A percentile compares a stretch with the other conserved stretches of the same genome.
Evolutionary conservation across 257 asterid genomes (phyloP).

Genomic region (Ajuga chamaepitys): DNA sequence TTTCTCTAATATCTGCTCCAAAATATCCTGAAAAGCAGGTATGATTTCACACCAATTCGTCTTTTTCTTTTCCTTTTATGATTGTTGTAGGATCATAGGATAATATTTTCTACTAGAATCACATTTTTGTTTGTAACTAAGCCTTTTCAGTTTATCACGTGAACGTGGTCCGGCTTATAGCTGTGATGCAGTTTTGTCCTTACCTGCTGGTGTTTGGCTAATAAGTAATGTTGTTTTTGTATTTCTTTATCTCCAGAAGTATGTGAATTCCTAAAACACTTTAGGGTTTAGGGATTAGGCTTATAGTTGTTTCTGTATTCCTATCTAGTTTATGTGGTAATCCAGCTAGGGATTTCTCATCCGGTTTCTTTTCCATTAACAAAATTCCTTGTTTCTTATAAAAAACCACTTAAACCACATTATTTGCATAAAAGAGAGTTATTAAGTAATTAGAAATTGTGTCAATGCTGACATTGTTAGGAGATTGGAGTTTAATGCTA

Average conservation of each 20-base stretch:
- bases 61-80: neutral
- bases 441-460: too few species aligned
- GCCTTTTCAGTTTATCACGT: neutral
- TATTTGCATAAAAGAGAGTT: neutral
- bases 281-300: too few species aligned
- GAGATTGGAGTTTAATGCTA: too few species aligned
- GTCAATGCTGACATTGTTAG: too few species aligned
- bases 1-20: constrained; percentile 95
- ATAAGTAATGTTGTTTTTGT: neutral
- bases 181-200: neutral
- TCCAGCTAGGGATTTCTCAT: too few species aligned
- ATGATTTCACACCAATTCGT: neutral
- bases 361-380: too few species aligned
- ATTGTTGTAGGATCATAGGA: neutral
- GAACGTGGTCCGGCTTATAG: neutral
- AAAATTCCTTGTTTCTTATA: too few species aligned
- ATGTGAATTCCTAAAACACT: neutral
- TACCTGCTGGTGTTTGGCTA: neutral
- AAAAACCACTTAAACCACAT: too few species aligned
- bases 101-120: neutral
- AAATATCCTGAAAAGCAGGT: constrained; percentile 99
- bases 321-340: too few species aligned
- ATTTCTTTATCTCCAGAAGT: neutral
- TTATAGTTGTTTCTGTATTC: too few species aligned
- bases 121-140: neutral